Evolutionary conservation across 2,329 filamentous ascomycete species (phyloP), one percentile per base, ranked within the genome.

Genomic region (Colletotrichum destructivum): DNA sequence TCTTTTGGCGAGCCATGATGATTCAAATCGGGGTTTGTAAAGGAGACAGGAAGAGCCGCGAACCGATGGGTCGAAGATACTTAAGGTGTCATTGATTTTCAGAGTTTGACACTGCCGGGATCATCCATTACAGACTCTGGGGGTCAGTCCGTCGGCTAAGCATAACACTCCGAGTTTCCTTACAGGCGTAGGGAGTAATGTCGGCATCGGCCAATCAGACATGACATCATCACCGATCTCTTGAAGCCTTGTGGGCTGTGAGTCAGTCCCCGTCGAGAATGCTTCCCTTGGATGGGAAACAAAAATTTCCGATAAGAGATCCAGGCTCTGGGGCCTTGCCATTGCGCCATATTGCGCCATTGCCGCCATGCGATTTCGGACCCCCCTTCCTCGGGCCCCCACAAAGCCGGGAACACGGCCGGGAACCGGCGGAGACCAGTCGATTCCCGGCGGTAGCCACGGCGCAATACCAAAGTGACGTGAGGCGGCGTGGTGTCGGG

Each of bases 311-410:
- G 59, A 63, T 60, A 60, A 55, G 65, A 40, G 31, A 60, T 60
- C 52, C 69, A 69, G 65, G 69, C 42, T 65, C 62, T 60, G 65
- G 54, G 47, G 40, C 59, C 40, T 49, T 46, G 59, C 15, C 52
- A 72, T 64, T 51, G 69, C 69, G 65, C 69, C 69, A 69, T 61
- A 69, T 69, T 60, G 65, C 69, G 69, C 69, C 59, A 72, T 72
- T 52, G 56, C 57, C 40, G 44, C 47, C 31, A 60, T 60, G 52
- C 69, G 54, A 71, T 21, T 60, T 69, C 65, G 69, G 69, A 42
- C 21, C 23, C 38, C n/a, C 42, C 21, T n/a, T 31, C 26, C 26
- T 57, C 44, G 57, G 69, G 23, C 38, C 69, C 51, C 65, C 69
- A 63, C 65, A 47, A 31, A 31, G 26, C 35, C 35, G 35, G 35